Conservation (phyloP, 1,284 basidiomycete species). For the Pyrrhoderma lamaoense region DNA sequence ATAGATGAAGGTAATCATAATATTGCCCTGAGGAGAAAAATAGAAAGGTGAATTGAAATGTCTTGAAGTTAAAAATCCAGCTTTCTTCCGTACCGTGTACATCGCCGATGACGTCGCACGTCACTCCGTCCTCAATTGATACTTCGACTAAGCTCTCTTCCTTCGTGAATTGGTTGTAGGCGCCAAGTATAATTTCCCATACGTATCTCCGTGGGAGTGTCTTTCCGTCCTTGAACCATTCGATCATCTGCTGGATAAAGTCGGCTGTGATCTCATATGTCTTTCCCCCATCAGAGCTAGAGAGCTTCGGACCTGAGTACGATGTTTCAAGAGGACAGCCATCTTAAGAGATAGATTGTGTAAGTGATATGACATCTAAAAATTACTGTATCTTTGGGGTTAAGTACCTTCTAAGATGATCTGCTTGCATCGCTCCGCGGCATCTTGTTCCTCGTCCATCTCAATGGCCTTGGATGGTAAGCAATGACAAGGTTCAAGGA, state of each 20-base stretch:
- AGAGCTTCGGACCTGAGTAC: conserved; percentile 65
- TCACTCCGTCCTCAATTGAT: conserved; percentile 69
- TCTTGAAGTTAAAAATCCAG: conserved; percentile 14
- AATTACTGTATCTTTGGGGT: no score
- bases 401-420: conserved; percentile 80
- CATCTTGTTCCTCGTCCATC: conserved; percentile 76
- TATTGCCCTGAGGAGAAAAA: conserved; percentile 63
- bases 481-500: no score
- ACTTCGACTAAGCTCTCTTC: conserved; percentile 84
- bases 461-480: conserved; percentile 89
- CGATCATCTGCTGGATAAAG: conserved; percentile 84
- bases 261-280: conserved; percentile 60
- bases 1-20: conserved; percentile 88
- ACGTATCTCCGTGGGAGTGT: conserved; percentile 80
- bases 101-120: conserved; percentile 88
- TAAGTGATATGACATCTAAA: background rate
- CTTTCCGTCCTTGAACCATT: conserved; percentile 90
- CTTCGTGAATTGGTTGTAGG: conserved; percentile 65
- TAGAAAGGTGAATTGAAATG: conserved; percentile 5
- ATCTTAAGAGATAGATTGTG: conserved; percentile 43
- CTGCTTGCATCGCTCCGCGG: conserved; percentile 64
- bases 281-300: conserved; percentile 33
- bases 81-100: conserved; percentile 62
- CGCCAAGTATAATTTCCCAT: conserved; percentile 94
- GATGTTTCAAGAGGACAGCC: conserved; percentile 63